Evolutionary conservation across 2,329 filamentous ascomycete genomes (phyloP), one percentile per base, ranked within the genome.

Genomic region (Cladosporium colombiae): DNA sequence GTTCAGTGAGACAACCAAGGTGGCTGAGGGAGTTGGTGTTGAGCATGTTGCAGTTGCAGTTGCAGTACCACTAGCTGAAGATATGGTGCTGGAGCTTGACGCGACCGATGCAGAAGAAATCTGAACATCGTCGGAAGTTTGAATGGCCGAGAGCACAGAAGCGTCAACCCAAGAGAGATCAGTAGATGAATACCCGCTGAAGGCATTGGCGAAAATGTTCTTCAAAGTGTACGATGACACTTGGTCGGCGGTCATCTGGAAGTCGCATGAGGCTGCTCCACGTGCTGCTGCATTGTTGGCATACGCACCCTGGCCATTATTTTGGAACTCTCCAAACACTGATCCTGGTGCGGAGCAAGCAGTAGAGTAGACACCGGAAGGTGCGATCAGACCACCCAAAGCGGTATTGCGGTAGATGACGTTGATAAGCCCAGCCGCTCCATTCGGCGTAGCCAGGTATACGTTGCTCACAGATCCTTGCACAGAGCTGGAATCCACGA

Each of bases 251-350:
- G 76, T 77, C 40, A 81, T 67, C 21, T 72, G 66, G 10, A 71
- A 69, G 11, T 81, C 74, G 33, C 80, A 81, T 3, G 59, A 59
- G 2, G 68, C 68, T 0, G 75, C 68, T 10, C 62, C 62, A 21
- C 80, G 76, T 8, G 72, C 68, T 2, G 72, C 73, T 1, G 69
- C 68, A 59, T 82, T 81, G 56, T 72, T 74, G 2, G 72, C 49
- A 62, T 81, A 82, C 25, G 78, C 76, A 0, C 81, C 81, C 1
- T 74, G 68, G 0, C 81, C 81, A 1, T 74, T 79, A 1, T 75
- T 81, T 25, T 68, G 69, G 63, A 78, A 83, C 70, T 83, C 81
- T 2, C 77, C 72, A 66, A 80, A 82, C n/a, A 75, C 71, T 23
- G 69, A 79, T 3, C 60, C 46, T 72, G 23, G 49, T 16, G 50